phyloP scores from a whole-genome alignment of 331 rosid species.

The Quercus phellos region DNA sequence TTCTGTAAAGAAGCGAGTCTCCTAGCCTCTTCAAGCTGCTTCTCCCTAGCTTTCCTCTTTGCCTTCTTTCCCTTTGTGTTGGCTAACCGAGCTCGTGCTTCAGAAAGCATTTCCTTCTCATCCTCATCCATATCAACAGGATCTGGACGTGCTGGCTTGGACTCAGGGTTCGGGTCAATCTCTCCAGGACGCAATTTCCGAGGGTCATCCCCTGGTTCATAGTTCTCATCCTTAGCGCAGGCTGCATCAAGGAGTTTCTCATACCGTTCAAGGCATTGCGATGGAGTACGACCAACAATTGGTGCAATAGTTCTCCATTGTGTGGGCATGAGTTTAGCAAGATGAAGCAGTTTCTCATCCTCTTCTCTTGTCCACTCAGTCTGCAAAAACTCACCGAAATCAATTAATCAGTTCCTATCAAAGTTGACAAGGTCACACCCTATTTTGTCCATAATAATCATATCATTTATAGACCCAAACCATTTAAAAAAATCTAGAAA shows the following conservation, averaged over 20 bases:
- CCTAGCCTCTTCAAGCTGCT: conserved; percentile 96
- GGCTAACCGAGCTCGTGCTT: conserved; percentile 95
- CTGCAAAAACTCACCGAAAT: conserved; percentile 24
- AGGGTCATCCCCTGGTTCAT: conserved; percentile 93
- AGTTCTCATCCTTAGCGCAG: conserved; percentile 87
- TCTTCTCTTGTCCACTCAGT: conserved; percentile 98
- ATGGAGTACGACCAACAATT: conserved; percentile 92
- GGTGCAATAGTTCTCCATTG: conserved; percentile 98
- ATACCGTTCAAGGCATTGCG: conserved; percentile 88
- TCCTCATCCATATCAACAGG: conserved; percentile 99
- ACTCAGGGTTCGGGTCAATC: conserved; percentile 93
- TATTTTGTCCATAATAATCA: too few relatives aligned
- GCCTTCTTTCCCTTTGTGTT: conserved; percentile 96
- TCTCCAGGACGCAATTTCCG: conserved; percentile 92
- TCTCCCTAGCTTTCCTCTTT: conserved; percentile 91
- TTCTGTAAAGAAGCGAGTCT: conserved; percentile 94
- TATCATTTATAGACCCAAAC: too few relatives aligned
- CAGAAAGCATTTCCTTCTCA: conserved; percentile 98
- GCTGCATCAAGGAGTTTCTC: conserved; percentile 96
- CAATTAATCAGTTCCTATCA: too few relatives aligned
- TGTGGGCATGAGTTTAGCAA: conserved; percentile 97
- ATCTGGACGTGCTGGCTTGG: conserved; percentile 95
- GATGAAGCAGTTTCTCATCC: conserved; percentile 93
- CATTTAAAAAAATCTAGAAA: too few relatives aligned
- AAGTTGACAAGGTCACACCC: too few relatives aligned